A percentile compares a stretch with the other conserved stretches of the same genome.
phyloP scores from a whole-genome alignment of 495 filamentous ascomycete genomes.

The Penicillium argentinense region DNA sequence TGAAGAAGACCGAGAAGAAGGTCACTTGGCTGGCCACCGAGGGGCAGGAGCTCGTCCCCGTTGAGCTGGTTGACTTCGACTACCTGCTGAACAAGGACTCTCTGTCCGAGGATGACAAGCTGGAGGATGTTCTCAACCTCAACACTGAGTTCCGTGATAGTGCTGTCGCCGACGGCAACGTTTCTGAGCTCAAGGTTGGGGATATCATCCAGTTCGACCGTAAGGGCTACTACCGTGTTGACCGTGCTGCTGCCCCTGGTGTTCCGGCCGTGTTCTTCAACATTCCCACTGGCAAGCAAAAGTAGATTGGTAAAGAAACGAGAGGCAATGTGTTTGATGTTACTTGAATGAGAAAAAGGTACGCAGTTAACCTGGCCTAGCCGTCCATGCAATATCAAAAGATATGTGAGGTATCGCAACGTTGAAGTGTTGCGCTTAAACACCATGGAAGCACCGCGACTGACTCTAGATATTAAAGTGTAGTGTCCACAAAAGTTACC shows the following conservation, averaged over 20 bases:
- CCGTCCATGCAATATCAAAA: no score
- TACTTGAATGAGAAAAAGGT: conserved; percentile 5
- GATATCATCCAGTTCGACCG: conserved; percentile 95
- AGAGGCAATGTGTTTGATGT: background rate
- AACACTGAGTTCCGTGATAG: conserved; percentile 74
- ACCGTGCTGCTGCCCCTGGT: conserved; percentile 57
- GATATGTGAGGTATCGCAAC: no score
- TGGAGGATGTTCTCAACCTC: conserved; percentile 78
- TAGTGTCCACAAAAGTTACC: no score
- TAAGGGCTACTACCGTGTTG: conserved; percentile 85
- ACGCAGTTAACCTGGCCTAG: no score
- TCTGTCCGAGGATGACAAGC: conserved; percentile 73
- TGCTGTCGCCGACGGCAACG: conserved; percentile 77
- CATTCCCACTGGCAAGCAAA: conserved; percentile 71
- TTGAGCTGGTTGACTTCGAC: conserved; percentile 89
- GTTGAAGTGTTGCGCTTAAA: no score
- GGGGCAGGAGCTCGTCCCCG: conserved; percentile 71
- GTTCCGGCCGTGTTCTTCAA: conserved; percentile 72
- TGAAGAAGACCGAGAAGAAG: conserved; percentile 94
- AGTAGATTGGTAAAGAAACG: conserved; percentile 20
- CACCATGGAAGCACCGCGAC: no score
- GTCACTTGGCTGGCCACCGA: conserved; percentile 83
- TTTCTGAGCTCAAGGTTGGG: conserved; percentile 70
- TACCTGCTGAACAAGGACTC: conserved; percentile 91
- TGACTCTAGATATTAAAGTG: no score